A percentile compares a stretch with the other conserved stretches of the same genome.
These are phyloP conservation scores for Lentinus brumalis DNA, from an alignment of 768 basidiomycete genomes.

Conservation along the genomic window DNA sequence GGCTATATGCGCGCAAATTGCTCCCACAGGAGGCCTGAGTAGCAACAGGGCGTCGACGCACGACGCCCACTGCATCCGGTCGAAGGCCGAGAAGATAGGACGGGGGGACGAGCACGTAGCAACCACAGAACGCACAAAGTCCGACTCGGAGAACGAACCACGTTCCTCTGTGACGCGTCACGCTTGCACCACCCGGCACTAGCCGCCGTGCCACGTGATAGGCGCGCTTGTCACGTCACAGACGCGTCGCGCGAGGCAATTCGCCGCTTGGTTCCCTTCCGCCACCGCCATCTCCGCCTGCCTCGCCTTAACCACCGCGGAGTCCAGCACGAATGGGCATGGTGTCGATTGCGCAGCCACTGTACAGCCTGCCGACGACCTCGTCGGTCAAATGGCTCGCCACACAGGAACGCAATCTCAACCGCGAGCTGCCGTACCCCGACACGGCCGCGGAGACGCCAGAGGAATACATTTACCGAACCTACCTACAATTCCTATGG, in stretches of 20 bases:
- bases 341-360: neutral
- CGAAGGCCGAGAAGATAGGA: neutral
- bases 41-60: neutral
- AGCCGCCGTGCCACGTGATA: neutral
- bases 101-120: neutral
- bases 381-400: conserved; percentile 50
- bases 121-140: neutral
- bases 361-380: conserved; percentile 18
- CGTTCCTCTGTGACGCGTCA: conserved; percentile 1
- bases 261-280: conserved; percentile 7
- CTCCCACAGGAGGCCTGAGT: neutral
- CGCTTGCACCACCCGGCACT: neutral
- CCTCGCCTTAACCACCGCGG: neutral
- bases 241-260: neutral
- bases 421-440: conserved; percentile 56
- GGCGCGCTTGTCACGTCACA: neutral
- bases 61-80: neutral
- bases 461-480: conserved; percentile 61
- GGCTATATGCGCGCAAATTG: neutral
- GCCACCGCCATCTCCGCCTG: conserved; percentile 6
- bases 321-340: neutral
- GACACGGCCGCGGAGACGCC: conserved; percentile 43
- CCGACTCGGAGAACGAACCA: neutral
- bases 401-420: conserved; percentile 59
- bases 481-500: conserved; percentile 78